Conservation (phyloP, 2,329 filamentous ascomycete species). For the Zymoseptoria ardabiliae region DNA sequence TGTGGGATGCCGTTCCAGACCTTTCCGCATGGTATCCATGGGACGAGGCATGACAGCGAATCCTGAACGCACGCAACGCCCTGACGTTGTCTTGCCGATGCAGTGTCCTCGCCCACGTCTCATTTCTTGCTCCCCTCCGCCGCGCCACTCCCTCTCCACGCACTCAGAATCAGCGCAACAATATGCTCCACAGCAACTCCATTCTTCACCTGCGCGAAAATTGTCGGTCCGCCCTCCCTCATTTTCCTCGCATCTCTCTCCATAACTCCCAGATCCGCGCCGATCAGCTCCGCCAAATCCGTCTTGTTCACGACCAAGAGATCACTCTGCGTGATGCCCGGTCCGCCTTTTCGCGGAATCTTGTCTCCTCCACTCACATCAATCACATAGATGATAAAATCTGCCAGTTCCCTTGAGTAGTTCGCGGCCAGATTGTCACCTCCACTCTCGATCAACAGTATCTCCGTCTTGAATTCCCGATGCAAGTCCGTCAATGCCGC, state of each 20-base stretch:
- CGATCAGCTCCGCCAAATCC: slow-evolving; percentile 81
- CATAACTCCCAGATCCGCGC: slow-evolving; percentile 88
- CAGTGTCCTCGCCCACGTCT: not conserved
- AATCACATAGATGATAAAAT: slow-evolving; percentile 98
- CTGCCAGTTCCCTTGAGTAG: slow-evolving; percentile 88
- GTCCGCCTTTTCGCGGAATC: slow-evolving; percentile 89
- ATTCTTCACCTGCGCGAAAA: slow-evolving; percentile 97
- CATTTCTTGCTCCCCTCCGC: slow-evolving; percentile 5
- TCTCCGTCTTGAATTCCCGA: slow-evolving; percentile 66
- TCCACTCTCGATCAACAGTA: slow-evolving; percentile 89
- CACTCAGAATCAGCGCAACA: slow-evolving; percentile 77
- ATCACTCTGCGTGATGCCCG: slow-evolving; percentile 94
- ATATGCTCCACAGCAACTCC: slow-evolving; percentile 79
- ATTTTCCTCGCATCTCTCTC: slow-evolving; percentile 91
- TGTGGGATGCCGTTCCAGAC: too few relatives aligned
- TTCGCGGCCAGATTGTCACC: slow-evolving; percentile 97
- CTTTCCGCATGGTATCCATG: too few relatives aligned
- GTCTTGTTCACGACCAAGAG: slow-evolving; percentile 95
- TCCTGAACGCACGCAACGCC: too few relatives aligned
- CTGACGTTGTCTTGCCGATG: too few relatives aligned
- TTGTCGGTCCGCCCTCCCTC: slow-evolving; percentile 87
- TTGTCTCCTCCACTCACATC: slow-evolving; percentile 96
- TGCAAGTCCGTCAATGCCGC: slow-evolving; percentile 87
- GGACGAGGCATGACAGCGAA: too few relatives aligned
- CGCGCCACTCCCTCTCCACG: slow-evolving; percentile 87